These are phyloP conservation scores for Mucor mucedo DNA, from an alignment of 371 early-diverging fungal species.

Conservation along the genomic window DNA sequence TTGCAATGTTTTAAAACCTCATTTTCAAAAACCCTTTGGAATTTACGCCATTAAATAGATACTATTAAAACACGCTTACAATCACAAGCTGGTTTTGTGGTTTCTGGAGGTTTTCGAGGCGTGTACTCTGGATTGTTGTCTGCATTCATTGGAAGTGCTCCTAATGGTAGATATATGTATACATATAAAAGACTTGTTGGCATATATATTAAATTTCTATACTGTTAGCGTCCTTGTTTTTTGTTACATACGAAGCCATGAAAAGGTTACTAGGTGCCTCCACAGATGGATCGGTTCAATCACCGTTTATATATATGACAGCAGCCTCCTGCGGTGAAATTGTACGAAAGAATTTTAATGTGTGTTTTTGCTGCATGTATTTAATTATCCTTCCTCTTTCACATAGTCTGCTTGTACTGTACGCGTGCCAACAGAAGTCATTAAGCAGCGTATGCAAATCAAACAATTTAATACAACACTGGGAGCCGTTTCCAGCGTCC, in stretches of 20 bases:
- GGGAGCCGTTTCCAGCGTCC: constrained; percentile 62
- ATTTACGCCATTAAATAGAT: constrained; percentile 49
- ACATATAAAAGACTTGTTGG: background rate
- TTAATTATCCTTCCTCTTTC: background rate
- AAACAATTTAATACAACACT: constrained; percentile 71
- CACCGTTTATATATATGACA: constrained; percentile 80
- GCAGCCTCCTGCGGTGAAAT: constrained; percentile 93
- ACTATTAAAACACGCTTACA: constrained; percentile 94
- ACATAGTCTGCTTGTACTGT: constrained; percentile 86
- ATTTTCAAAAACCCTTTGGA: no score
- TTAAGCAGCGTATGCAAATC: constrained; percentile 95
- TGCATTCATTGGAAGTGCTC: constrained; percentile 92
- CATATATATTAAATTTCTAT: no score
- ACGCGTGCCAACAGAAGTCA: constrained; percentile 94
- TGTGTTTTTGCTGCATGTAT: background rate
- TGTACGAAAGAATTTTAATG: constrained; percentile 49
- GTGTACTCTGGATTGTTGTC: constrained; percentile 90
- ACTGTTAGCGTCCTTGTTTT: constrained; percentile 84
- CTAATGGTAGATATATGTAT: constrained; percentile 66
- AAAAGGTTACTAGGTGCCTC: constrained; percentile 58
- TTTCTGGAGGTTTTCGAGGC: constrained; percentile 90
- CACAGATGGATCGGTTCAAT: constrained; percentile 41
- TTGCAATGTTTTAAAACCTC: background rate
- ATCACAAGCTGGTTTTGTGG: constrained; percentile 82
- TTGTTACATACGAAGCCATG: constrained; percentile 86